Evolutionary conservation across 768 basidiomycete genomes (phyloP), one percentile per base, ranked within the genome.

Genomic region (Leucocoprinus birnbaumii): DNA sequence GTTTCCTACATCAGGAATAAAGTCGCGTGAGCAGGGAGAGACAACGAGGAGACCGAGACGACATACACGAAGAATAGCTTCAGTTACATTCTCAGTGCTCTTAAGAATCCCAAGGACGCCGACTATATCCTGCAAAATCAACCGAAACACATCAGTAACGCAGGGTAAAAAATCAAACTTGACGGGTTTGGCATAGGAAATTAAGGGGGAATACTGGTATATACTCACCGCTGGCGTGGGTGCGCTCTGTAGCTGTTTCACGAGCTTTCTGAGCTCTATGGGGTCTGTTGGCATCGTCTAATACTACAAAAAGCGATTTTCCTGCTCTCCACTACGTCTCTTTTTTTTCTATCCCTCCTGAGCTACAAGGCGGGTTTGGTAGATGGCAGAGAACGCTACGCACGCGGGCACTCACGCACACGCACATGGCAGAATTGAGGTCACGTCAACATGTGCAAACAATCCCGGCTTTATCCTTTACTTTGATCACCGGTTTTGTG

Each of bases 241-340:
- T 58, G 83, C 75, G 64, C 69, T 80, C 76, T 89, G 86, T 62
- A 91, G 75, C 76, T 85, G 80, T 78, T 90, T 91, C 51, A 87
- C 87, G 69, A 87, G 83, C 70, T 82, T 85, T 79, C 84, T 89
- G 73, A 91, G 77, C 73, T 90, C 88, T 66, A 74, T 71, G 67
- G 77, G 74, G 44, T 63, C 61, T 48, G 37, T 51, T 38, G 48
- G 42, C 47, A 40, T 22, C 22, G 53, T 34, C 51, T 60, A 11
- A 31, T 59, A 45, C 55, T 53, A 27, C 43, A 47, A n/a, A n/a
- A n/a, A n/a, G n/a, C 43, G 26, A 40, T 19, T 16, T 24, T 55
- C 48, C 57, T 38, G 31, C 31, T 31, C 11, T 31, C 5, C 11
- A 5, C 31, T 11, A 11, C 31, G 6, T 11, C 11, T 5, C 5